Conservation (phyloP, 495 filamentous ascomycete species). For the Penicillium riverlandense region DNA sequence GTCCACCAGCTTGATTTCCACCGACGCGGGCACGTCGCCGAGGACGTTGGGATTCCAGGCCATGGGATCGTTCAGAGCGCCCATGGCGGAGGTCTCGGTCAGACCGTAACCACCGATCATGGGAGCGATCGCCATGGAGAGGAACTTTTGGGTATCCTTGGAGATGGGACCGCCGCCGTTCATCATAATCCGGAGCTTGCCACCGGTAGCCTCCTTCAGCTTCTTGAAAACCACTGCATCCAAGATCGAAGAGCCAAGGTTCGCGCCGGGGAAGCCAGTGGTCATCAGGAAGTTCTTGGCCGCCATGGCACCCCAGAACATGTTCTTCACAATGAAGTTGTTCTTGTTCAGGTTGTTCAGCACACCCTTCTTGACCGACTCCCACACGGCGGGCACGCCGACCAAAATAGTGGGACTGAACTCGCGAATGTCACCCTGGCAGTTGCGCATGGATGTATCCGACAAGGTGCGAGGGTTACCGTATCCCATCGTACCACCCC, state of each 20-base stretch:
- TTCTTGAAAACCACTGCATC: conserved; percentile 84
- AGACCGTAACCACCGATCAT: conserved; percentile 95
- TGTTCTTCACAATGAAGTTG: conserved; percentile 61
- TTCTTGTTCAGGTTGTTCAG: conserved; percentile 75
- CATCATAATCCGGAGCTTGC: conserved; percentile 71
- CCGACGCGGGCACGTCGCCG: conserved; percentile 70
- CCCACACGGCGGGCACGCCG: conserved; percentile 95
- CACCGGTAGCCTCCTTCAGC: conserved; percentile 84
- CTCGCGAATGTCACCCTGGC: conserved; percentile 91
- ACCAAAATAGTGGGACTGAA: conserved; percentile 88
- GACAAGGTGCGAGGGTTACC: conserved; percentile 91
- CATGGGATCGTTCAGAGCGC: conserved; percentile 78
- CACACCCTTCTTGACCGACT: conserved; percentile 97
- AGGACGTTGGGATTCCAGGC: conserved; percentile 82
- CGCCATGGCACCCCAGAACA: conserved; percentile 90
- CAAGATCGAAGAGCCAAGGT: conserved; percentile 54
- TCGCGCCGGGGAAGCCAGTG: conserved; percentile 65
- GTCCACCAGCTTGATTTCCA: conserved; percentile 94
- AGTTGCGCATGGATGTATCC: conserved; percentile 83
- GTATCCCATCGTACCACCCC: conserved; percentile 97
- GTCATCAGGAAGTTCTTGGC: conserved; percentile 75
- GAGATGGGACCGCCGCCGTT: conserved; percentile 83
- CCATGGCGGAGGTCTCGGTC: conserved; percentile 94
- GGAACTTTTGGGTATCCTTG: conserved; percentile 80
- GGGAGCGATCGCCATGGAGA: conserved; percentile 79